Base-by-base conservation (phyloP, 2,329 filamentous ascomycete genomes). In the Pezicula carpinea region DNA sequence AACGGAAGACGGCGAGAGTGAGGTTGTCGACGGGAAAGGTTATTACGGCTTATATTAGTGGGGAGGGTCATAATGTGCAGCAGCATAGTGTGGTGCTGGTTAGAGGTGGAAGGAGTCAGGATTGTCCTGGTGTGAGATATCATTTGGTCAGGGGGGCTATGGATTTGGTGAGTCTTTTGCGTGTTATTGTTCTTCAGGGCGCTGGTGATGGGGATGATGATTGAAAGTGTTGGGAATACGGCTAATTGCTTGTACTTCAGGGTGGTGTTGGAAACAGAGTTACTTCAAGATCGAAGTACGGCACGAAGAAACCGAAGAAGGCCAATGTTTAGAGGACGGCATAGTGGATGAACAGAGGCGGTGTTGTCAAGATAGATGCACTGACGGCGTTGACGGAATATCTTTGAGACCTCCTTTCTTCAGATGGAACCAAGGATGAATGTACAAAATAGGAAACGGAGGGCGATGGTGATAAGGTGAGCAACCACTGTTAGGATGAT, bases 101-200 rank as follows among this genome's bases (percentile, higher is more conserved):
- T n/a, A 79, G 93, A 56, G 93, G 93, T 49, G 93, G 93, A 2
- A 79, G 93, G 65, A 83, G 82, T 55, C 93, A 97, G 79, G 93
- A 99, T 83, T 99, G 93, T 73, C 93, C 93, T 52, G 93, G 93
- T 83, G 93, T 99, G 70, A 85, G 91, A 64, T 99, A 99, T 67
- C 89, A 95, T 69, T 73, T 96, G 61, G 88, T 99, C 35, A 77
- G 93, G 65, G 93, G 93, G 26, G 89, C 91, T 17, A 73, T 96
- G 69, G 93, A 99, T 79, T 69, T 99, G 80, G 91, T 96, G 75
- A 62, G 87, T 79, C 53, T 17, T 11, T 5, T 14, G 8, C 33
- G 11, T n/a, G 23, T 5, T 42, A 41, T 50, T 22, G 33, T 49
- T 10, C 44, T 40, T 41, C 36, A 15, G 23, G 17, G 13, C n/a